phyloP scores from a whole-genome alignment of 768 basidiomycete species.

The Rhizopogon salebrosus region DNA sequence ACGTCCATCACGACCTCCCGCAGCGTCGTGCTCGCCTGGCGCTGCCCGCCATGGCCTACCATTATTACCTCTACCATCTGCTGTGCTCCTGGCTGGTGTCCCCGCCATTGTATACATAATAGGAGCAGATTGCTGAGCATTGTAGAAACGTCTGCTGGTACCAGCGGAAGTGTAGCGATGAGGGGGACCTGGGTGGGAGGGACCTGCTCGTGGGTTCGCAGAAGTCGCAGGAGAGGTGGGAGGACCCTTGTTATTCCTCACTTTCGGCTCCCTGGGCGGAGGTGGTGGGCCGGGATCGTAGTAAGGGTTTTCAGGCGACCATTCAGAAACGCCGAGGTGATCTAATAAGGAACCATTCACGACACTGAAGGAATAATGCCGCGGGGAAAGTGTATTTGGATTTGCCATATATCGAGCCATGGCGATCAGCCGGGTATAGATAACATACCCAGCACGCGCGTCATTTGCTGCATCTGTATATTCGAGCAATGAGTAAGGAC shows the following conservation, averaged over 20 bases:
- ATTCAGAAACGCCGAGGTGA: constrained; percentile 28
- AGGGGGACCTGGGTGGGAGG: not conserved
- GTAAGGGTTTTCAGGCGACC: constrained; percentile 56
- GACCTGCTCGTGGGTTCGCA: not conserved
- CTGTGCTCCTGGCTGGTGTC: not conserved
- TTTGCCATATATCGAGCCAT: constrained; percentile 38
- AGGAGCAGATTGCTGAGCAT: not conserved
- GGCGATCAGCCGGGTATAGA: constrained; percentile 42
- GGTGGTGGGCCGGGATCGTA: constrained; percentile 73
- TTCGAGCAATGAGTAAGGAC: not conserved
- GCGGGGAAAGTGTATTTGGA: constrained; percentile 27
- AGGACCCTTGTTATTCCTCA: constrained; percentile 1
- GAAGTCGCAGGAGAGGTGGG: not conserved
- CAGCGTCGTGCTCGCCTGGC: too few species aligned
- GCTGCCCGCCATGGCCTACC: too few species aligned
- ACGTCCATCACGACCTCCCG: too few species aligned
- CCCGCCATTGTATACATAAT: not conserved
- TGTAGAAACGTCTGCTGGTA: not conserved
- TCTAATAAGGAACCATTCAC: constrained; percentile 43
- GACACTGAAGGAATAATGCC: constrained; percentile 56
- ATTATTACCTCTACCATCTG: not conserved
- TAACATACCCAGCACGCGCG: constrained; percentile 53
- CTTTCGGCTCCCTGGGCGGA: constrained; percentile 34
- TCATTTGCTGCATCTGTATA: constrained; percentile 66
- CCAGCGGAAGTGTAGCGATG: not conserved